Conservation (phyloP, 2,329 filamentous ascomycete species). For the Microdochium trichocladiopsis region DNA sequence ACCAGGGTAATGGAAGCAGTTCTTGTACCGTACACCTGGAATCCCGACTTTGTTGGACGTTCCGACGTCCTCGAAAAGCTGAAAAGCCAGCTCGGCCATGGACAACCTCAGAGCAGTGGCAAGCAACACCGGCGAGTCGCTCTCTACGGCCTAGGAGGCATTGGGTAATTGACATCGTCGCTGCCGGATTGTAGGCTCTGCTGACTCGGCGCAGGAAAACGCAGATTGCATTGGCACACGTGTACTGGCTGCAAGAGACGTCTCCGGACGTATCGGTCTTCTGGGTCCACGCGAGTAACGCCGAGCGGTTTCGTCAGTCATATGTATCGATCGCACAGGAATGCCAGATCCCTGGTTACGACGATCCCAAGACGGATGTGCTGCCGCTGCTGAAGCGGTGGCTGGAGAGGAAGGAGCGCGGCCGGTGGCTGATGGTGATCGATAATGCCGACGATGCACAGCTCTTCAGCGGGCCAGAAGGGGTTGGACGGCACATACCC, state of each 20-base stretch:
- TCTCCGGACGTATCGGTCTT: slow-evolving; percentile 18
- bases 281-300: slow-evolving; percentile 24
- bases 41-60: slow-evolving; percentile 7
- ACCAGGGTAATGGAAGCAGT: slow-evolving; percentile 3
- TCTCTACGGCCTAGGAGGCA: slow-evolving; percentile 16
- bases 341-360: slow-evolving; percentile 12
- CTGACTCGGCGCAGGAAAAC: slow-evolving; percentile 18
- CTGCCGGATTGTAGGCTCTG: neutral
- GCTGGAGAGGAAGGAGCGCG: slow-evolving; percentile 12
- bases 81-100: slow-evolving; percentile 1
- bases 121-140: slow-evolving; percentile 4
- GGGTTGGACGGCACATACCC: slow-evolving; percentile 13
- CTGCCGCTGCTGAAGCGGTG: slow-evolving; percentile 17
- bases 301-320: slow-evolving; percentile 17
- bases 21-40: slow-evolving; percentile 7
- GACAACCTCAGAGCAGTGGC: neutral
- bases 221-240: slow-evolving; percentile 22
- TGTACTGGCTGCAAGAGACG: slow-evolving; percentile 11
- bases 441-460: no score
- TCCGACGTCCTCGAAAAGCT: slow-evolving; percentile 4
- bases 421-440: slow-evolving; percentile 11
- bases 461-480: slow-evolving; percentile 4
- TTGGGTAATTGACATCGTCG: slow-evolving; percentile 9
- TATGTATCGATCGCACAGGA: slow-evolving; percentile 16
- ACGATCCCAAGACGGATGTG: slow-evolving; percentile 12